A percentile compares a stretch with the other conserved stretches of the same genome.
Evolutionary conservation across 306 rosid genomes (phyloP).

Genomic region (Rosa persica): DNA sequence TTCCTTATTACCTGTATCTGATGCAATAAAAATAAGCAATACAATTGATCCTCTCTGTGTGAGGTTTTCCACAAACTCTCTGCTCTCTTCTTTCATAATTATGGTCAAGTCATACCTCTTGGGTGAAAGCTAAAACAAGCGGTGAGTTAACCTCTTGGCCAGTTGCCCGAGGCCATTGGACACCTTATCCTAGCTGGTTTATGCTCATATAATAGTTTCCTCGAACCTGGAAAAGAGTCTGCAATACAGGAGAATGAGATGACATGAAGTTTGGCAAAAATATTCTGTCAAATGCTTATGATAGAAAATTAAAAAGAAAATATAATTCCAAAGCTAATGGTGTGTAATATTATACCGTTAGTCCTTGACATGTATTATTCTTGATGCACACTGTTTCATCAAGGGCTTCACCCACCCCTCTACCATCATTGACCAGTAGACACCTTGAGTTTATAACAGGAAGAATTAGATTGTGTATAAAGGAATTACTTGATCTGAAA

Average conservation of each 20-base stretch:
- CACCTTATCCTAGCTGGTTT: conserved; percentile 53
- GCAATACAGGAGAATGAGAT: background rate
- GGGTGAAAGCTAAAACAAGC: conserved; percentile 55
- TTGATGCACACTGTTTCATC: conserved; percentile 66
- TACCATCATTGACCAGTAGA: conserved; percentile 47
- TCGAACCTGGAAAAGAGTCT: conserved; percentile 40
- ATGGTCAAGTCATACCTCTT: conserved; percentile 46
- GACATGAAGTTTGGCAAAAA: background rate
- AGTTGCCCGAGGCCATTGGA: conserved; percentile 68
- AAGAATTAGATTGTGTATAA: conserved; percentile 7
- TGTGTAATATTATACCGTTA: conserved; percentile 30
- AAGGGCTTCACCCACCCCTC: conserved; percentile 82
- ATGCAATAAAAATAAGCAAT: too few relatives aligned
- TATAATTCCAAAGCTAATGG: background rate
- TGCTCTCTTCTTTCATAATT: background rate
- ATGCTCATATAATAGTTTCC: conserved; percentile 61
- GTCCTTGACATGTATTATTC: conserved; percentile 31
- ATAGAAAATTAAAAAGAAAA: background rate
- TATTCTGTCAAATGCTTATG: background rate
- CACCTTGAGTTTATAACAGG: conserved; percentile 48
- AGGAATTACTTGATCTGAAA: conserved; percentile 9
- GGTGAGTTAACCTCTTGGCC: conserved; percentile 82
- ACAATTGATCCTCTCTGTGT: too few relatives aligned
- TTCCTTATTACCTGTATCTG: too few relatives aligned
- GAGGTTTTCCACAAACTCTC: too few relatives aligned